A percentile compares a stretch with the other conserved stretches of the same genome.
Evolutionary conservation across 1,284 basidiomycete species (phyloP).

Genomic region (Inonotus obliquus): DNA sequence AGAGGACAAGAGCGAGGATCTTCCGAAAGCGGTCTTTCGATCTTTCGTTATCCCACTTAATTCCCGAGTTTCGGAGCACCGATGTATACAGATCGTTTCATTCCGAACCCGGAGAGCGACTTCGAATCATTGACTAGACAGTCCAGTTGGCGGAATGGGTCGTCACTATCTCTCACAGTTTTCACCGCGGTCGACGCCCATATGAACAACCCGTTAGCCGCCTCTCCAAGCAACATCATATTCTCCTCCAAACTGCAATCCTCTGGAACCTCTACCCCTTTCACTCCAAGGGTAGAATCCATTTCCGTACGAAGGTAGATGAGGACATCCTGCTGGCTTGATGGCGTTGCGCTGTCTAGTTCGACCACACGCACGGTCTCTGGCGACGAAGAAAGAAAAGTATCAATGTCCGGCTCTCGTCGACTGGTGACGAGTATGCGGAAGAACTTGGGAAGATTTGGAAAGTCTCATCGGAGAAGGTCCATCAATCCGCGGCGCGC

Average conservation of each 20-base stretch:
- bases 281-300: background rate
- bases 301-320: background rate
- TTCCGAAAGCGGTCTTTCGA: background rate
- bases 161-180: background rate
- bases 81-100: background rate
- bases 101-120: background rate
- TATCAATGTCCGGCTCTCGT: background rate
- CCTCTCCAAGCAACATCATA: slow-evolving; percentile 22
- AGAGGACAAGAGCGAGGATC: background rate
- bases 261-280: background rate
- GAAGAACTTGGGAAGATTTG: background rate
- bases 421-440: slow-evolving; percentile 5
- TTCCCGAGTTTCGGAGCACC: background rate
- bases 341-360: background rate
- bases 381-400: background rate
- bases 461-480: slow-evolving; percentile 23
- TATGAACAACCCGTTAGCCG: slow-evolving; percentile 27
- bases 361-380: background rate
- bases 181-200: slow-evolving; percentile 28
- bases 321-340: background rate
- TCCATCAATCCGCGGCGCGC: slow-evolving; percentile 28
- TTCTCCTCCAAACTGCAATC: slow-evolving; percentile 9
- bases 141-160: background rate
- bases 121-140: background rate
- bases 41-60: background rate